phyloP scores from a whole-genome alignment of 805 yeast genomes.

The Cyberlindnera americana region DNA sequence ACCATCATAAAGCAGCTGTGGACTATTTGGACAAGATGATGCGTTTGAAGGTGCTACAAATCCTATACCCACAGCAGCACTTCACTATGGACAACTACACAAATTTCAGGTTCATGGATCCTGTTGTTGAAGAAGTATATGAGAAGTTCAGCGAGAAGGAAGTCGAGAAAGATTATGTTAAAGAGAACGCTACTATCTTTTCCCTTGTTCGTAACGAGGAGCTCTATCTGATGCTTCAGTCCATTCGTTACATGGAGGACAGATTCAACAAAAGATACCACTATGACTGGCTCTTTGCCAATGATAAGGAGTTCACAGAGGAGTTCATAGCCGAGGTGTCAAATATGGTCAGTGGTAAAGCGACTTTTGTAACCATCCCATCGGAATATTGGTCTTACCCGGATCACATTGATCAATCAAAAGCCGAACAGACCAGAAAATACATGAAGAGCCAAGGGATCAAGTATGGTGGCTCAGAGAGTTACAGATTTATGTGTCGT shows the following conservation, averaged over 20 bases:
- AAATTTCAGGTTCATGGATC: constrained; percentile 16
- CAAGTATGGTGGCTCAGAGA: constrained; percentile 57
- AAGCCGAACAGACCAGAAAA: constrained; percentile 41
- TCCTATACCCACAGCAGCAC: constrained; percentile 24
- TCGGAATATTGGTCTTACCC: constrained; percentile 68
- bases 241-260: constrained; percentile 62
- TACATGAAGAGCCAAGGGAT: constrained; percentile 41
- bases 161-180: constrained; percentile 28
- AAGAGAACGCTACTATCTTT: constrained; percentile 62
- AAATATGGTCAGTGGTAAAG: constrained; percentile 51
- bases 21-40: constrained; percentile 20
- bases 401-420: constrained; percentile 48
- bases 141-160: constrained; percentile 10
- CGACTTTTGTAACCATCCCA: constrained; percentile 58
- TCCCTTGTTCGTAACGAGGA: constrained; percentile 70
- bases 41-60: constrained; percentile 21
- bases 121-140: constrained; percentile 8
- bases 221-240: constrained; percentile 48
- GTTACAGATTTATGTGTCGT: constrained; percentile 67
- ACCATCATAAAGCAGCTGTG: constrained; percentile 22
- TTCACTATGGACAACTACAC: constrained; percentile 23
- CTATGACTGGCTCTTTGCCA: constrained; percentile 77
- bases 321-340: constrained; percentile 47
- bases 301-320: constrained; percentile 57
- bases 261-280: constrained; percentile 58